These are phyloP conservation scores for Backusella australiensis DNA, from an alignment of 192 early-diverging fungal genomes.

Conservation along the genomic window DNA sequence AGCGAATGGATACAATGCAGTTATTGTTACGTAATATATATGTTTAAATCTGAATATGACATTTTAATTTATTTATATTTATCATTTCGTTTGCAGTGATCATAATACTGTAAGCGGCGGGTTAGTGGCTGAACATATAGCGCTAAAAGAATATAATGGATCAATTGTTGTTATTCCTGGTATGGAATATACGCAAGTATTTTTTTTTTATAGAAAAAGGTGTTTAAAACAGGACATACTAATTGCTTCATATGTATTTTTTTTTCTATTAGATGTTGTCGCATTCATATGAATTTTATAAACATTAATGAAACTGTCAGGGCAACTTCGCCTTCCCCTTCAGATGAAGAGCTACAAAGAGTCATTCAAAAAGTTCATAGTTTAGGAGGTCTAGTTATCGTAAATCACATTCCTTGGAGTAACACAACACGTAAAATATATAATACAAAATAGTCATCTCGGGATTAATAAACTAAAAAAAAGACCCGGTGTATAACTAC, in stretches of 20 bases:
- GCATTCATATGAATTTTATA: constrained; percentile 73
- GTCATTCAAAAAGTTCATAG: constrained; percentile 61
- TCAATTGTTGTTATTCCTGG: constrained; percentile 62
- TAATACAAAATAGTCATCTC: neutral
- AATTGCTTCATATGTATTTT: neutral
- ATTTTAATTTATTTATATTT: neutral
- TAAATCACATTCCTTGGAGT: constrained; percentile 80
- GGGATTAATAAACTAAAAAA: neutral
- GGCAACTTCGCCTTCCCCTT: constrained; percentile 48
- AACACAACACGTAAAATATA: constrained; percentile 51
- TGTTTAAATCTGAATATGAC: neutral
- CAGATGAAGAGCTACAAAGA: constrained; percentile 55
- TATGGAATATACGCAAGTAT: constrained; percentile 59
- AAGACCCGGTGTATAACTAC: neutral
- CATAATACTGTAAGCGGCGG: constrained; percentile 69
- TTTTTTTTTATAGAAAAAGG: neutral
- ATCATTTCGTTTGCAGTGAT: constrained; percentile 40
- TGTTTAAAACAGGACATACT: neutral
- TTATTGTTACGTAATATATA: constrained; percentile 48
- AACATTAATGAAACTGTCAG: constrained; percentile 57
- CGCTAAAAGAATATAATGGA: constrained; percentile 46
- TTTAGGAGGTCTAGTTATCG: constrained; percentile 68
- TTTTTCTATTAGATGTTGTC: constrained; percentile 51
- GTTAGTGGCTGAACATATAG: constrained; percentile 55
- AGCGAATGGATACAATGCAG: constrained; percentile 70